phyloP scores from a whole-genome alignment of 176 grass and related monocot species.

The Rhipidocladum racemiflorum region DNA sequence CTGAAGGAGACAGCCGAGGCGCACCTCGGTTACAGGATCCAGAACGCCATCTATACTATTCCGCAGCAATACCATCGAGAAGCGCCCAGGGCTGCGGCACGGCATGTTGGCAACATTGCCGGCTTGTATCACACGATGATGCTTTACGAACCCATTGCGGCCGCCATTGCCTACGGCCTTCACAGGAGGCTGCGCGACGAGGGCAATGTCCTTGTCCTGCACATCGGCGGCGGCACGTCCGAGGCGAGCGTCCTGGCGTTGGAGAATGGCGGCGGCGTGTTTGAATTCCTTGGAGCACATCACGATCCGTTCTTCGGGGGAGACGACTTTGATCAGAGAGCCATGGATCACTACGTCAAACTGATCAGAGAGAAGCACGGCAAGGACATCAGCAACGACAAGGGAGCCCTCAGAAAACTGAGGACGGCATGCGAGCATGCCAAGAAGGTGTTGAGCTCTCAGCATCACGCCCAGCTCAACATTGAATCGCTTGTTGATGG shows the following conservation, averaged over 20 bases:
- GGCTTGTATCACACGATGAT: neutral
- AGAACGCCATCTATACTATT: neutral
- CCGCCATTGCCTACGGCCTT: neutral
- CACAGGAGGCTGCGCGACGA: neutral
- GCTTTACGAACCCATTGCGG: neutral
- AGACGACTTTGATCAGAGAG: neutral
- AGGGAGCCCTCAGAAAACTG: neutral
- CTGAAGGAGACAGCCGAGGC: neutral
- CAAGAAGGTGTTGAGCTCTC: neutral
- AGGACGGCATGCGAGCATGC: neutral
- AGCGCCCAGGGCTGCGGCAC: neutral
- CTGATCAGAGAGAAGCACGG: neutral
- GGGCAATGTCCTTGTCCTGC: neutral
- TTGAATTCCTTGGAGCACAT: neutral
- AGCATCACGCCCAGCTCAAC: neutral
- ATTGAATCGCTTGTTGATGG: neutral
- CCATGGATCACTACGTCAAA: neutral
- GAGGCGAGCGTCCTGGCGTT: neutral
- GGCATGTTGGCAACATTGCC: neutral
- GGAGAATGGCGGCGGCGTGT: neutral
- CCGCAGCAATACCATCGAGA: neutral
- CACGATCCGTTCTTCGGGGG: neutral
- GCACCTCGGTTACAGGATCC: neutral
- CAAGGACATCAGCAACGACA: neutral
- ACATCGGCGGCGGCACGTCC: slow-evolving; percentile 20